These are phyloP conservation scores for Aspergillus costaricaensis DNA, from an alignment of 2,329 filamentous ascomycete genomes.

Conservation along the genomic window DNA sequence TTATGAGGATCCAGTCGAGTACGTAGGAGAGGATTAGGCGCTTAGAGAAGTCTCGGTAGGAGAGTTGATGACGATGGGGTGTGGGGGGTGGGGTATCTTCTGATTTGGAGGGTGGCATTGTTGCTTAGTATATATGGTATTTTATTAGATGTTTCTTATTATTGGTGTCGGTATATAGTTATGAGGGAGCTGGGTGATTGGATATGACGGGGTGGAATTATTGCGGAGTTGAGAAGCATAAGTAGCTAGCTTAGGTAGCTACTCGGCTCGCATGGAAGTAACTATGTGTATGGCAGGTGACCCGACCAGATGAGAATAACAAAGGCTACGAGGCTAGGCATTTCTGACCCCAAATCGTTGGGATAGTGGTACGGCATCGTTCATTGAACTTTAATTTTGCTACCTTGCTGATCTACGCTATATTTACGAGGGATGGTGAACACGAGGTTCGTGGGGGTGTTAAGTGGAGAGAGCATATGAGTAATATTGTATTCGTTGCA, in stretches of 20 bases:
- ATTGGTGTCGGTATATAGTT: too few species aligned
- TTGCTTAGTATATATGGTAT: not conserved
- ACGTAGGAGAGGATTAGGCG: slow-evolving; percentile 66
- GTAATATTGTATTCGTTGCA: not conserved
- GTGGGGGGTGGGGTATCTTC: not conserved
- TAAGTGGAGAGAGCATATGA: not conserved
- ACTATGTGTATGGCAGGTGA: not conserved
- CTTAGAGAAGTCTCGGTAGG: slow-evolving; percentile 40
- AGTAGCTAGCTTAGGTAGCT: too few species aligned
- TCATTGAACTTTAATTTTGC: not conserved
- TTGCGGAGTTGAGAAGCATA: too few species aligned
- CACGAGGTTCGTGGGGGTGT: not conserved
- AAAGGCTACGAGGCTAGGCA: not conserved
- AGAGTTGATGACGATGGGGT: not conserved
- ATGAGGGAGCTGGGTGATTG: too few species aligned
- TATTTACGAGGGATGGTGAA: not conserved
- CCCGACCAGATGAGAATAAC: not conserved
- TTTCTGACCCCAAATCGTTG: not conserved
- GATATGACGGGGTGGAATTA: too few species aligned
- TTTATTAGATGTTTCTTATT: not conserved
- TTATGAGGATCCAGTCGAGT: slow-evolving; percentile 69
- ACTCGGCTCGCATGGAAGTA: not conserved
- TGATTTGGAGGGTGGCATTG: not conserved
- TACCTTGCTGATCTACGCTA: not conserved
- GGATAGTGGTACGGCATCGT: not conserved